Evolutionary conservation across 2,329 filamentous ascomycete species (phyloP).

Genomic region (Alternaria brassicicola): DNA sequence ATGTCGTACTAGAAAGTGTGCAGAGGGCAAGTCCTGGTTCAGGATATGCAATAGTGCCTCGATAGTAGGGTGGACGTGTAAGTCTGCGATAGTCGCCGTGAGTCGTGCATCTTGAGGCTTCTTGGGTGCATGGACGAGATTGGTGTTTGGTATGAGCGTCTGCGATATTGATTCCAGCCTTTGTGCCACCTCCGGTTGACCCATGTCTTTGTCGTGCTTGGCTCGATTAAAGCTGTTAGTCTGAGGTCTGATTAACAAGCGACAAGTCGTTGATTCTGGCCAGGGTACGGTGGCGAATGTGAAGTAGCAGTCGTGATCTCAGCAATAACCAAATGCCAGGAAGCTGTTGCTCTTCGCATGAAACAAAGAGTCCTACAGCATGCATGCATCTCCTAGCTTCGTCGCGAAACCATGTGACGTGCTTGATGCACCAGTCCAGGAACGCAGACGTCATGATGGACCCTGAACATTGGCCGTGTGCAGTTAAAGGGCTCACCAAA

Average conservation of each 20-base stretch:
- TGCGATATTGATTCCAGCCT: slow-evolving; percentile 13
- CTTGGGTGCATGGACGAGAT: slow-evolving; percentile 20
- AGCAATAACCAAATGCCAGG: not conserved
- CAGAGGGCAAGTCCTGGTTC: slow-evolving; percentile 57
- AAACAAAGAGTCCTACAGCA: not conserved
- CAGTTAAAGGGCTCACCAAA: not conserved
- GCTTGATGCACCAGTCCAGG: not conserved
- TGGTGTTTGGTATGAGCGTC: slow-evolving; percentile 20
- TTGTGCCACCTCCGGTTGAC: not conserved
- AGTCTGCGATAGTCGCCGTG: slow-evolving; percentile 30
- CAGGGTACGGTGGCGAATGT: not conserved
- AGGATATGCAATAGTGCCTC: slow-evolving; percentile 60
- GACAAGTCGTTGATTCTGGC: not conserved
- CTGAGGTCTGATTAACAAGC: no score
- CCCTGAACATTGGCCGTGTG: slow-evolving; percentile 11
- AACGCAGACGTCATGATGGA: slow-evolving; percentile 33
- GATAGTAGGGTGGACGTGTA: slow-evolving; percentile 55
- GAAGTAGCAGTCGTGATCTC: not conserved
- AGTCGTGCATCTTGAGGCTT: slow-evolving; percentile 18
- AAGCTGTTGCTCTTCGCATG: not conserved
- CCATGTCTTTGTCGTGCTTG: not conserved
- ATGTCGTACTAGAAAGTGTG: slow-evolving; percentile 60
- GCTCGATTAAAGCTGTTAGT: not conserved
- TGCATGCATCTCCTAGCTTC: not conserved
- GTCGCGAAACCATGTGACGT: slow-evolving; percentile 12